Evolutionary conservation across 371 early-diverging fungal genomes (phyloP).

Genomic region (Mucor racemosus): DNA sequence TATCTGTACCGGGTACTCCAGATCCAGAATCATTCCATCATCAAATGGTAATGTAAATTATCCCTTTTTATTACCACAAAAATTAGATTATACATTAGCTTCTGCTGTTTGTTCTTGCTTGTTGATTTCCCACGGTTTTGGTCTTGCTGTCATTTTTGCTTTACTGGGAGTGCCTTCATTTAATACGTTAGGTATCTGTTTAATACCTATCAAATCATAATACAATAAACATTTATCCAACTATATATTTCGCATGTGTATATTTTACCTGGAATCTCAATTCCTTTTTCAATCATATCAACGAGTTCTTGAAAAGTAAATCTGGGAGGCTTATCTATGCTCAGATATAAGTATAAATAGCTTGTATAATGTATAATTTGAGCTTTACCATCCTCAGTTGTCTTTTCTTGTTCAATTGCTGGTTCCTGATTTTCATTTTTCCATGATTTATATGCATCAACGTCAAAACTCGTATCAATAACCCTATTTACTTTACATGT

Average conservation of each 20-base stretch:
- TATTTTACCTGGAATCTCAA: slow-evolving; percentile 57
- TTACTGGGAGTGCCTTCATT: slow-evolving; percentile 55
- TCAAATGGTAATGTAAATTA: slow-evolving; percentile 17
- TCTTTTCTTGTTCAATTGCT: not conserved
- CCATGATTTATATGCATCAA: slow-evolving; percentile 27
- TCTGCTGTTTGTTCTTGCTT: not conserved
- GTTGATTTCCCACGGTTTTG: slow-evolving; percentile 55
- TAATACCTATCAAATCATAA: slow-evolving; percentile 40
- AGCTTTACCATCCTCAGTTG: not conserved
- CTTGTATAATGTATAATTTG: too few relatives aligned
- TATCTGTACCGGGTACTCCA: slow-evolving; percentile 31
- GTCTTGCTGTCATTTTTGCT: slow-evolving; percentile 47
- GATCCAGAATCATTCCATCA: slow-evolving; percentile 27
- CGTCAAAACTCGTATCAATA: slow-evolving; percentile 14
- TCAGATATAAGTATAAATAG: not conserved
- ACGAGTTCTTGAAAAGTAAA: slow-evolving; percentile 59
- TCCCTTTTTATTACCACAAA: not conserved
- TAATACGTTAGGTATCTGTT: slow-evolving; percentile 55
- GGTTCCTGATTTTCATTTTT: slow-evolving; percentile 19
- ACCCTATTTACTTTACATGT: not conserved
- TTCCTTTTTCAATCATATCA: slow-evolving; percentile 57
- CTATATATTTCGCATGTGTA: not conserved
- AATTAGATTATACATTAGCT: not conserved
- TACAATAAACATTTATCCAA: not conserved
- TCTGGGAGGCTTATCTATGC: slow-evolving; percentile 23